Evolutionary conservation across 192 early-diverging fungal species (phyloP).

Genomic region (Endogone sp.): DNA sequence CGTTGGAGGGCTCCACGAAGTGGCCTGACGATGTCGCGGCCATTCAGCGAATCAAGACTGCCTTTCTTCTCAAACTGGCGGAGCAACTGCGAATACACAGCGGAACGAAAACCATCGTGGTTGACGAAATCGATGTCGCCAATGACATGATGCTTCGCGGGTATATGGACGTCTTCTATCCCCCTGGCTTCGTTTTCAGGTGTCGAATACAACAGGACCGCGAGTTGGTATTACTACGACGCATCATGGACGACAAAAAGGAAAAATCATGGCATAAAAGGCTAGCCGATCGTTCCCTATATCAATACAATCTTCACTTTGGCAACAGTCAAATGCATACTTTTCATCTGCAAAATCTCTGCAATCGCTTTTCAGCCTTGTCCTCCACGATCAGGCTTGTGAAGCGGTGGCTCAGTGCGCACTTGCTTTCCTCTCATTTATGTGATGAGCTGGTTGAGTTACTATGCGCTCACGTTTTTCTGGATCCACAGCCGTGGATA

Average conservation of each 20-base stretch:
- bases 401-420: constrained; percentile 88
- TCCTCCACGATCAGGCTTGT: constrained; percentile 78
- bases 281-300: constrained; percentile 45
- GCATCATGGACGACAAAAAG: constrained; percentile 46
- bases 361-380: constrained; percentile 68
- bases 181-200: constrained; percentile 74
- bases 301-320: constrained; percentile 44
- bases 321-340: constrained; percentile 50
- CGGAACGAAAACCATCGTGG: constrained; percentile 41
- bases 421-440: constrained; percentile 71
- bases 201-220: constrained; percentile 69
- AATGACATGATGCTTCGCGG: constrained; percentile 28
- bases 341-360: constrained; percentile 67
- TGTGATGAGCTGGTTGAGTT: constrained; percentile 79
- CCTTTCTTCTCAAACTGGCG: constrained; percentile 78
- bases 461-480: constrained; percentile 66
- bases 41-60: constrained; percentile 86
- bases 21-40: constrained; percentile 91
- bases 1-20: constrained; percentile 76
- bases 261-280: constrained; percentile 36
- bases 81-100: constrained; percentile 49
- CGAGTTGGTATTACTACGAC: constrained; percentile 61
- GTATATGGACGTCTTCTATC: constrained; percentile 70
- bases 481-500: constrained; percentile 52
- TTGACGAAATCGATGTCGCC: constrained; percentile 48